phyloP scores from a whole-genome alignment of 2,329 filamentous ascomycete genomes.

The Domatiomyces globalis region DNA sequence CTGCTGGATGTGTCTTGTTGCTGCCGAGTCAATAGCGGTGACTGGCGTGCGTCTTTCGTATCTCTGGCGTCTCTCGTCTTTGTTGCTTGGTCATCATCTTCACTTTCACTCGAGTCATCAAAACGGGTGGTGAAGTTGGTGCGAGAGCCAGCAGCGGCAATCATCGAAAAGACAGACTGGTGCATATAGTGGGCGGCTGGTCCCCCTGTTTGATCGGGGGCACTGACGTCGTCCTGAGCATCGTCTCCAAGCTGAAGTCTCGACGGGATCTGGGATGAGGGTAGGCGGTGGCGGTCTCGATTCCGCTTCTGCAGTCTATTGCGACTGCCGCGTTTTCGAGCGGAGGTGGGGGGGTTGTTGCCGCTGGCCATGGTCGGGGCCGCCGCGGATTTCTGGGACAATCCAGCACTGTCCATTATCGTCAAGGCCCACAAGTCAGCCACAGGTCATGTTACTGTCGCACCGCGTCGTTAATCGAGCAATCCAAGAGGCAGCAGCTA shows the following conservation, averaged over 20 bases:
- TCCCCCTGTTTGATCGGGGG: conserved; percentile 30
- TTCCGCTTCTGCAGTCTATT: conserved; percentile 29
- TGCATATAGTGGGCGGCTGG: conserved; percentile 58
- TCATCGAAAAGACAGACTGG: conserved; percentile 85
- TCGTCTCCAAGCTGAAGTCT: conserved; percentile 45
- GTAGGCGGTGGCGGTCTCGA: conserved; percentile 24
- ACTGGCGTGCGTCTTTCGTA: conserved; percentile 1
- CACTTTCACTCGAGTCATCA: conserved; percentile 71
- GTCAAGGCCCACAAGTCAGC: background rate
- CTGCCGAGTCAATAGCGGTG: background rate
- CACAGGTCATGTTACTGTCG: background rate
- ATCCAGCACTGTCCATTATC: background rate
- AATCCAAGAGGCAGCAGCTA: background rate
- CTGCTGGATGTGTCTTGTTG: background rate
- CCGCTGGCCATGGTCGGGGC: conserved; percentile 6
- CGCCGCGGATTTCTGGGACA: background rate
- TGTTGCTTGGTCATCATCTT: conserved; percentile 34
- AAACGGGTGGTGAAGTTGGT: conserved; percentile 72
- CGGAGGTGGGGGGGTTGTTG: conserved; percentile 5
- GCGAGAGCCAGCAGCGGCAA: conserved; percentile 71
- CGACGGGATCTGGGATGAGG: conserved; percentile 42
- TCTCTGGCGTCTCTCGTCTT: conserved; percentile 6
- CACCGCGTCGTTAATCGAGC: background rate
- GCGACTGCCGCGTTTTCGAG: conserved; percentile 27
- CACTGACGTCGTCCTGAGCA: conserved; percentile 46